Evolutionary conservation across 768 basidiomycete genomes (phyloP).

Genomic region (Xerocomellus dryophilus): DNA sequence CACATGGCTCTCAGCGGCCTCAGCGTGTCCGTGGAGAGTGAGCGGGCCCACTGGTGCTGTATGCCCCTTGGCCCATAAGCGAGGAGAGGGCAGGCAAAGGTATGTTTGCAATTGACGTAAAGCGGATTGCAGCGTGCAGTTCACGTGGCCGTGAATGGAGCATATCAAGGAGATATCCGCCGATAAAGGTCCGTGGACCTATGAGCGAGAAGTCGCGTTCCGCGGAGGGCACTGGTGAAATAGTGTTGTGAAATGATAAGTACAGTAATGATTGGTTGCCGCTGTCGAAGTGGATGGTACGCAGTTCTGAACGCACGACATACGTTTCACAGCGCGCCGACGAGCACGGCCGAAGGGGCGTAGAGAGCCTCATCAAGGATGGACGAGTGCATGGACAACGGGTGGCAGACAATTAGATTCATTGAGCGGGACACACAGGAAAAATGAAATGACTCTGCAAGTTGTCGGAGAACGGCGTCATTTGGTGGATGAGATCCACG

Average conservation of each 20-base stretch:
- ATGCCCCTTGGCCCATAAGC: slow-evolving; percentile 30
- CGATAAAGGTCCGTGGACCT: slow-evolving; percentile 29
- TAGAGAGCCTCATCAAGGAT: slow-evolving; percentile 12
- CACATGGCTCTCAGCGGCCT: slow-evolving; percentile 12
- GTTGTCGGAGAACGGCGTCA: slow-evolving; percentile 25
- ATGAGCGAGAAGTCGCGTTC: neutral
- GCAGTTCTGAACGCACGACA: slow-evolving; percentile 3
- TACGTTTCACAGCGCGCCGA: slow-evolving; percentile 13
- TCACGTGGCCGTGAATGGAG: slow-evolving; percentile 15
- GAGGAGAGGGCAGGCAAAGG: slow-evolving; percentile 30
- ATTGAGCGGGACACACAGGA: slow-evolving; percentile 22
- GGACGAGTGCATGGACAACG: slow-evolving; percentile 22
- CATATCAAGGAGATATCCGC: slow-evolving; percentile 27
- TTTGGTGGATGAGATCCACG: slow-evolving; percentile 25
- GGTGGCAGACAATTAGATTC: slow-evolving; percentile 31
- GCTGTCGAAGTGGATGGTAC: neutral
- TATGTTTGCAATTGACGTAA: slow-evolving; percentile 31
- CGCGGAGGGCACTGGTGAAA: neutral
- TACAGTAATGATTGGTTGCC: neutral
- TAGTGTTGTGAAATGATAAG: neutral
- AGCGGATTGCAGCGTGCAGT: slow-evolving; percentile 19
- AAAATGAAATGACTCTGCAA: slow-evolving; percentile 29
- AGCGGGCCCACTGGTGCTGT: slow-evolving; percentile 12
- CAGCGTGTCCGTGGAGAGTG: slow-evolving; percentile 31
- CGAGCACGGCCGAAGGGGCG: slow-evolving; percentile 16